These are phyloP conservation scores for Calonectria pseudoturangicola DNA, from an alignment of 2,329 filamentous ascomycete species.

Conservation along the genomic window DNA sequence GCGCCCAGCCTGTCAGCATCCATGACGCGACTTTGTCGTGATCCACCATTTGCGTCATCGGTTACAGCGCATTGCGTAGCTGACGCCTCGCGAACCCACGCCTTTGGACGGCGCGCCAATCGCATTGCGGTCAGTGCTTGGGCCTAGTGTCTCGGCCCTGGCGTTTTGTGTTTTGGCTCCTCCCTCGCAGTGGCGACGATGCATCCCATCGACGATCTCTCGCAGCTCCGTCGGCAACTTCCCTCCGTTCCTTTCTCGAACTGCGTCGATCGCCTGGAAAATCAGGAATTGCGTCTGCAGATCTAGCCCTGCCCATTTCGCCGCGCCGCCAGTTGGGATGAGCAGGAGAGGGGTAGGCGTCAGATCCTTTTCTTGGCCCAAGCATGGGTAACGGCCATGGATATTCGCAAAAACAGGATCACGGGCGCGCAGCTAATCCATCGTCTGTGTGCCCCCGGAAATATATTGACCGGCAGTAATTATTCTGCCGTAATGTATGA, in stretches of 20 bases:
- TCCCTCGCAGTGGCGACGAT: neutral
- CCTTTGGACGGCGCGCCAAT: neutral
- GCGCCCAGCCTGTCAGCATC: neutral
- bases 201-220: constrained; percentile 20
- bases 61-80: constrained; percentile 12
- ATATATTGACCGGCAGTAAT: neutral
- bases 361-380: too few species aligned
- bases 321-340: neutral
- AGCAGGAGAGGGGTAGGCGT: neutral
- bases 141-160: neutral
- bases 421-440: neutral
- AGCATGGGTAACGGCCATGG: neutral
- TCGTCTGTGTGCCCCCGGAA: neutral
- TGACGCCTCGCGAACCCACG: neutral
- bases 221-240: neutral
- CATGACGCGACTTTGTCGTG: constrained; percentile 12
- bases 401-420: neutral
- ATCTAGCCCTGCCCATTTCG: neutral
- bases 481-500: constrained; percentile 19
- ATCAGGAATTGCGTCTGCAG: neutral
- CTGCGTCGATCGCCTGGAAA: neutral
- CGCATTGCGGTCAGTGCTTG: neutral
- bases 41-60: constrained; percentile 26
- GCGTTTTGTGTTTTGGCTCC: neutral
- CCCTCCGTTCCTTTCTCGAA: constrained; percentile 1